Evolutionary conservation across 495 filamentous ascomycete species (phyloP).

Genomic region (Podospora comata): DNA sequence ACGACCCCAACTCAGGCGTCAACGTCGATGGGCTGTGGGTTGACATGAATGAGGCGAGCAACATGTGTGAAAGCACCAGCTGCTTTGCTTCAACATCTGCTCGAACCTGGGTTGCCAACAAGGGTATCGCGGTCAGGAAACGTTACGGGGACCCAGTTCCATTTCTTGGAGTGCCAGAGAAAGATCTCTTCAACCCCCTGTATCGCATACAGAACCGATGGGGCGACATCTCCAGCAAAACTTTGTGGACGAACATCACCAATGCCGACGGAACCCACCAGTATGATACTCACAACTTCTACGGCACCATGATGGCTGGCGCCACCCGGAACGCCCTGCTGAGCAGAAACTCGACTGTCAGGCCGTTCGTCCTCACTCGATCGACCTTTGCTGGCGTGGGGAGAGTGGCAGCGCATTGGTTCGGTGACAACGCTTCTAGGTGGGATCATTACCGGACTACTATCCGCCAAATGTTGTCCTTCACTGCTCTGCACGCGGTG

Average conservation of each 20-base stretch:
- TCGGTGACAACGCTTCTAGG: conserved; percentile 74
- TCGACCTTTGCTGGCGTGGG: conserved; percentile 58
- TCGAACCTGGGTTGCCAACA: neutral
- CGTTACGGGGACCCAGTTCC: neutral
- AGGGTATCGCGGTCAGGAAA: neutral
- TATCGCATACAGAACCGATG: conserved; percentile 70
- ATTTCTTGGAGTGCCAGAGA: conserved; percentile 54
- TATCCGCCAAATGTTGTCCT: conserved; percentile 68
- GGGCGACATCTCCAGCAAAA: conserved; percentile 63
- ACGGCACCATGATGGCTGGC: conserved; percentile 78
- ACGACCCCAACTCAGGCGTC: conserved; percentile 60
- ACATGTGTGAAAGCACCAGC: conserved; percentile 29
- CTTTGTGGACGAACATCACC: conserved; percentile 69
- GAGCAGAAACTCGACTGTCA: conserved; percentile 55
- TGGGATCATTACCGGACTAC: conserved; percentile 73
- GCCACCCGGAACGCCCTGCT: conserved; percentile 64
- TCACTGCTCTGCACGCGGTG: conserved; percentile 73
- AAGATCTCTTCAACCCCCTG: conserved; percentile 65
- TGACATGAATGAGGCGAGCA: conserved; percentile 62
- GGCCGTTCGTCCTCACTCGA: conserved; percentile 74
- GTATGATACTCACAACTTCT: conserved; percentile 84
- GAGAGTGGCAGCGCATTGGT: conserved; percentile 76
- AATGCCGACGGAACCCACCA: conserved; percentile 67
- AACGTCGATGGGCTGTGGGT: conserved; percentile 88
- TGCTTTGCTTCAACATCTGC: neutral